These are phyloP conservation scores for Nitzschia putrida DNA, from an alignment of 108 stramenopile genomes.

Conservation along the genomic window DNA sequence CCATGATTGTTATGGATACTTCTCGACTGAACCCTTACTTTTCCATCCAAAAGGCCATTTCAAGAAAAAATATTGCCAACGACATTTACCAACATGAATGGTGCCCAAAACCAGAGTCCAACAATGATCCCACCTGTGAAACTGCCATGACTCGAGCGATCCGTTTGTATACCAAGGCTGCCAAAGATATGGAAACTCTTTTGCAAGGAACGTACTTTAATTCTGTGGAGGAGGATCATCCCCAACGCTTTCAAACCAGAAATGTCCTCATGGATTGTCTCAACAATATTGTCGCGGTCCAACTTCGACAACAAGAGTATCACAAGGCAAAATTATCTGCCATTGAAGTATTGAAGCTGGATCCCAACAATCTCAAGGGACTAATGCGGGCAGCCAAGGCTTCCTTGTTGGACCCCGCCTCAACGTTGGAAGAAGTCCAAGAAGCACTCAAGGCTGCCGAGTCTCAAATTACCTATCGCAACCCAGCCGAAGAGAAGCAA, in stretches of 20 bases:
- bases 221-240: constrained; percentile 37
- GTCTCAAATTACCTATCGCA: constrained; percentile 22
- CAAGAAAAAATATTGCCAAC: constrained; percentile 55
- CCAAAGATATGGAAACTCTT: constrained; percentile 34
- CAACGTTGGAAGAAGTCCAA: constrained; percentile 49
- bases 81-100: constrained; percentile 49
- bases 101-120: constrained; percentile 20
- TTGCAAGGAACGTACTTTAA: constrained; percentile 37
- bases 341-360: constrained; percentile 39
- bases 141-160: constrained; percentile 36
- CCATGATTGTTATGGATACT: constrained; percentile 40
- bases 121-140: constrained; percentile 17
- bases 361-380: constrained; percentile 54
- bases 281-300: constrained; percentile 56
- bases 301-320: constrained; percentile 48
- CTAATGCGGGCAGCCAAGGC: constrained; percentile 56
- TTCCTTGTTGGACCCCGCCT: constrained; percentile 46
- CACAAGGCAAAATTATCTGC: constrained; percentile 53
- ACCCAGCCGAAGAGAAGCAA: constrained; percentile 22
- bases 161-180: constrained; percentile 34
- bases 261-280: constrained; percentile 52
- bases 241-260: constrained; percentile 31
- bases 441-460: constrained; percentile 52
- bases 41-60: constrained; percentile 43
- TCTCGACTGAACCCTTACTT: constrained; percentile 51